These are phyloP conservation scores for Puccinia polysora DNA, from an alignment of 1,284 basidiomycete species.

Conservation along the genomic window DNA sequence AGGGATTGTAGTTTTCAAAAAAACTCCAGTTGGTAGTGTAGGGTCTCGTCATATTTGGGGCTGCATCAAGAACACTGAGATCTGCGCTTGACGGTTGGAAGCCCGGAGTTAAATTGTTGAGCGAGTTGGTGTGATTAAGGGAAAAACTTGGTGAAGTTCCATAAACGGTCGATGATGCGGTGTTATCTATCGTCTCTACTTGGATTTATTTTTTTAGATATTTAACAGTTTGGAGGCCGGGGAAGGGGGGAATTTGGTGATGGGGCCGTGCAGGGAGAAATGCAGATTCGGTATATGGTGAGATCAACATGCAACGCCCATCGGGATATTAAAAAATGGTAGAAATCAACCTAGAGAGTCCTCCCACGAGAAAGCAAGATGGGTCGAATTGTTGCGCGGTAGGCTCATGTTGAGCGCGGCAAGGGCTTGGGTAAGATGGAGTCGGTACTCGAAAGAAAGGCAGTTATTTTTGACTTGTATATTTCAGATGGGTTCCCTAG, in stretches of 20 bases:
- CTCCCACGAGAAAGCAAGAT: not conserved
- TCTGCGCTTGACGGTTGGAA: not conserved
- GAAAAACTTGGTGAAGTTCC: not conserved
- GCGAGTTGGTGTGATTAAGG: not conserved
- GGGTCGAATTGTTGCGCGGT: not conserved
- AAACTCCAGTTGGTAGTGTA: slow-evolving; percentile 5
- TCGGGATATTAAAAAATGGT: not conserved
- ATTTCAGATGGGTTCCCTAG: no score
- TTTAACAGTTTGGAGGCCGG: not conserved
- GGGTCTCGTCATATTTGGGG: not conserved
- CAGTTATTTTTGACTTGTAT: no score
- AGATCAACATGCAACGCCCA: not conserved
- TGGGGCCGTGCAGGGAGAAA: not conserved
- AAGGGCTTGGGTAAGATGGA: not conserved
- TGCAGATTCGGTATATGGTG: not conserved
- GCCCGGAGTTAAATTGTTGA: not conserved
- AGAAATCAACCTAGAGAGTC: slow-evolving; percentile 5
- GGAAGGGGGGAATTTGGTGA: not conserved
- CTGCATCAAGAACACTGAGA: not conserved
- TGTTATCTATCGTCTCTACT: not conserved
- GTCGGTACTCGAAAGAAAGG: not conserved
- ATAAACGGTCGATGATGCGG: not conserved
- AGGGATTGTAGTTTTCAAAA: not conserved
- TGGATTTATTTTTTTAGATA: not conserved
- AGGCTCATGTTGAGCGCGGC: not conserved